Percentiles rank a stretch among this genome's conserved stretches.
Evolutionary conservation across 2,329 filamentous ascomycete genomes (phyloP).

Genomic region (Paraphoma chrysanthemicola): DNA sequence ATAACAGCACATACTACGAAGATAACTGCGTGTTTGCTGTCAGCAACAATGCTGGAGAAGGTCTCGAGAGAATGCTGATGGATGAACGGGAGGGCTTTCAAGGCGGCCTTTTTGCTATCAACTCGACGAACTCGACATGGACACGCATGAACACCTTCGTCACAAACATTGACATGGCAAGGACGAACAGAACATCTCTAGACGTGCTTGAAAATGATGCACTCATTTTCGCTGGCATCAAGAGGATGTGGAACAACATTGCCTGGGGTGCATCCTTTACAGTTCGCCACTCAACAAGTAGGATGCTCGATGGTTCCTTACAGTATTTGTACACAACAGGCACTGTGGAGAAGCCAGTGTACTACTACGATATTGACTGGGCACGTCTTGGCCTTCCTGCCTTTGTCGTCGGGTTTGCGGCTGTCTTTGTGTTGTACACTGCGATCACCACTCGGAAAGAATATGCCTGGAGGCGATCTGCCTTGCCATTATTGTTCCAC

Average conservation of each 20-base stretch:
- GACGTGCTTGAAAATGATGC: background rate
- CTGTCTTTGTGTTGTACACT: slow-evolving; percentile 1
- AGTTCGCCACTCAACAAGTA: background rate
- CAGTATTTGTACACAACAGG: background rate
- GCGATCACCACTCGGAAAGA: background rate
- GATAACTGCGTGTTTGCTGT: background rate
- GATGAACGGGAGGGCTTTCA: background rate
- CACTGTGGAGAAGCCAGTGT: background rate
- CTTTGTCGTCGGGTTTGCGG: background rate
- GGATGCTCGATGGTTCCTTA: background rate
- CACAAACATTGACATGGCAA: background rate
- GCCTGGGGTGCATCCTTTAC: background rate
- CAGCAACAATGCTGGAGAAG: background rate
- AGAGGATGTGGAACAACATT: background rate
- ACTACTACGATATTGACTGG: slow-evolving; percentile 5
- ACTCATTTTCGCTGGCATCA: background rate
- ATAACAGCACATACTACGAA: background rate
- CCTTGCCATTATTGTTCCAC: slow-evolving; percentile 7
- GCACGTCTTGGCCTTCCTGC: background rate
- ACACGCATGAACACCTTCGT: background rate
- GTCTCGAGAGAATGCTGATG: background rate
- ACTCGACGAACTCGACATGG: background rate
- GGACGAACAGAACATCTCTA: background rate
- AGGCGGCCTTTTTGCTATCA: background rate
- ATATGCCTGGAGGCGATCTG: slow-evolving; percentile 5